These are phyloP conservation scores for Pleoardoris graminearum DNA, from an alignment of 2,329 filamentous ascomycete genomes.

Conservation along the genomic window DNA sequence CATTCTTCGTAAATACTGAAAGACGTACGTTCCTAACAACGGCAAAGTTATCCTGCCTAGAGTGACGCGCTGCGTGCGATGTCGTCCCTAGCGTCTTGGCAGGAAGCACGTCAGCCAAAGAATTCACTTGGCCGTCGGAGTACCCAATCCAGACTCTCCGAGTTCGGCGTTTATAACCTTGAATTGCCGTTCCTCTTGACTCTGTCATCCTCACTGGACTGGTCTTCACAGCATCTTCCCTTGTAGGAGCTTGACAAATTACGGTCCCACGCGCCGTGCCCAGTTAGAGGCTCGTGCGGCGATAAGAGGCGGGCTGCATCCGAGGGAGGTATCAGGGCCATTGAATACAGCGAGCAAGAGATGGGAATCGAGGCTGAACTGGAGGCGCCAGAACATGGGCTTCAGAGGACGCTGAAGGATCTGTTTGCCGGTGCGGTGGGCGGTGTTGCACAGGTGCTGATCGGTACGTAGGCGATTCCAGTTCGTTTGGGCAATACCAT, in stretches of 20 bases:
- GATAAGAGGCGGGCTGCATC: conserved; percentile 12
- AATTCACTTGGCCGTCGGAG: conserved; percentile 5
- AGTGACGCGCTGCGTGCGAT: too few relatives aligned
- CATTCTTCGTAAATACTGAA: too few relatives aligned
- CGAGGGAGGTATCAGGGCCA: conserved; percentile 4
- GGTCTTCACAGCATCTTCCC: neutral
- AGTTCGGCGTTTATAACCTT: conserved; percentile 2
- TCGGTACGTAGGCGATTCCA: conserved; percentile 65
- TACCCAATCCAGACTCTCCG: neutral
- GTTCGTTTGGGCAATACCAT: neutral
- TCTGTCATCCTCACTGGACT: neutral
- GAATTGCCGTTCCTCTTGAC: neutral
- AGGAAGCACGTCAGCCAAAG: conserved; percentile 25
- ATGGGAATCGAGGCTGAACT: conserved; percentile 46
- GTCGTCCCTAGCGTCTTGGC: conserved; percentile 16
- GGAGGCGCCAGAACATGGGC: conserved; percentile 39
- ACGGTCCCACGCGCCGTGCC: neutral
- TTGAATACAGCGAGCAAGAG: conserved; percentile 8
- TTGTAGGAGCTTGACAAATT: neutral
- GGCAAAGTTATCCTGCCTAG: too few relatives aligned
- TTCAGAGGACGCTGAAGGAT: conserved; percentile 71
- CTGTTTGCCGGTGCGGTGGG: conserved; percentile 87
- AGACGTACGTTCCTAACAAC: too few relatives aligned
- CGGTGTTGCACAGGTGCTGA: conserved; percentile 88
- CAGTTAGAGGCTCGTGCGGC: conserved; percentile 14